Conservation (phyloP, 495 filamentous ascomycete species). For the Neurospora africana region DNA sequence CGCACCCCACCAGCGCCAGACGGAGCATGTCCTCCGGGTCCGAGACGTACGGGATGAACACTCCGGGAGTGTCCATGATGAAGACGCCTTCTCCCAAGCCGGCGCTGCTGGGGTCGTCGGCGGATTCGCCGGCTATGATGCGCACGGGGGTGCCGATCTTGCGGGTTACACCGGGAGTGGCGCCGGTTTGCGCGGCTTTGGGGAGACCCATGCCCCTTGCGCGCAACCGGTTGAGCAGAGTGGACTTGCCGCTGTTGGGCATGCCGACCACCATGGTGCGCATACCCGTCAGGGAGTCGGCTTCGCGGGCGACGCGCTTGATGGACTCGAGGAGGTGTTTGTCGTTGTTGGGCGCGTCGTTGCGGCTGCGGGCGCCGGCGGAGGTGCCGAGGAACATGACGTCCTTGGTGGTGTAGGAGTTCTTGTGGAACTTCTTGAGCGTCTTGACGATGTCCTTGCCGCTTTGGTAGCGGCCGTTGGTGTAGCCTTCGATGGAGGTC, state of each 20-base stretch:
- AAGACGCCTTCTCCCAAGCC: conserved; percentile 37
- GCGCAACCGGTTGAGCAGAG: conserved; percentile 79
- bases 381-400: conserved; percentile 53
- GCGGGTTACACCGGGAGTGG: conserved; percentile 79
- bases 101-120: conserved; percentile 1
- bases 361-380: conserved; percentile 18
- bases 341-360: not conserved
- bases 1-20: conserved; percentile 76
- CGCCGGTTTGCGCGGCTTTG: conserved; percentile 75
- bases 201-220: conserved; percentile 49
- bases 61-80: conserved; percentile 54
- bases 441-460: conserved; percentile 1
- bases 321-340: conserved; percentile 22
- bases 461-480: not conserved
- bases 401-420: conserved; percentile 16
- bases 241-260: conserved; percentile 93
- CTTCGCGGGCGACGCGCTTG: conserved; percentile 19
- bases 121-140: conserved; percentile 36
- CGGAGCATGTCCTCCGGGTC: conserved; percentile 85
- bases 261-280: conserved; percentile 86
- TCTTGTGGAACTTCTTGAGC: conserved; percentile 18
- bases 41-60: conserved; percentile 86
- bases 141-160: conserved; percentile 77
- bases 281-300: conserved; percentile 42
- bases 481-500: not conserved